Base-by-base conservation (phyloP, 352 stramenopile species). In the Phytophthora sansomeana region DNA sequence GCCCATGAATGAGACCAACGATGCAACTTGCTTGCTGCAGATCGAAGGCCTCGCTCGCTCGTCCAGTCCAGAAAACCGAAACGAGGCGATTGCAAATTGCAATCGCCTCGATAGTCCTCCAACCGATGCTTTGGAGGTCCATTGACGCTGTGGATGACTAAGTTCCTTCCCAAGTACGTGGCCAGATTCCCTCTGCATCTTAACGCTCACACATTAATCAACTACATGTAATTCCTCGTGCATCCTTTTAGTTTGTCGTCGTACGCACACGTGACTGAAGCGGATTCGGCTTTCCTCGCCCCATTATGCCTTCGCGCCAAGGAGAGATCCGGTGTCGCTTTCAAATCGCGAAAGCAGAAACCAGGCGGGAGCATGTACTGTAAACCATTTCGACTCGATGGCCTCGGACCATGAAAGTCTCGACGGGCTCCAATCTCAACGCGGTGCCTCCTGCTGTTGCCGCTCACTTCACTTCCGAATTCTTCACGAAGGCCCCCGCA, bases 391-490 rank as follows among this genome's bases (percentile, higher is more conserved):
- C 21, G 21, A 24, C 21, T 24, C 21, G 21, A 26, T 17, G 17
- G 39, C n/a, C 36, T 43, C 36, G 16, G 6, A n/a, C 11, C 13
- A 44, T 46, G 39, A 48, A 54, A 47, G 43, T 41, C 42, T 56
- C 32, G 13, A 36, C 10, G 36, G 21, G 21, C 21, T 60, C 47
- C 32, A 60, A 56, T 66, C 57, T 49, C 61, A 35, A 60, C 65
- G 48, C 56, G 29, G 30, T 55, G 7, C 17, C 17, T 36, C 49
- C 55, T 67, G 56, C 29, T 59, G 48, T 42, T 48, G 48, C 49
- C 48, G 17, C 47, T 63, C 52, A 53, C 30, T 30, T 58, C 67
- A 74, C 61, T 74, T 71, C 35, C 36, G 41, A 71, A 63, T 69
- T 57, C 35, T 30, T 17, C 65, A 58, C 51, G 33, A 46, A 44